Evolutionary conservation across 1,139 yeast genomes (phyloP).

Genomic region (Yamadazyma jaroonii): DNA sequence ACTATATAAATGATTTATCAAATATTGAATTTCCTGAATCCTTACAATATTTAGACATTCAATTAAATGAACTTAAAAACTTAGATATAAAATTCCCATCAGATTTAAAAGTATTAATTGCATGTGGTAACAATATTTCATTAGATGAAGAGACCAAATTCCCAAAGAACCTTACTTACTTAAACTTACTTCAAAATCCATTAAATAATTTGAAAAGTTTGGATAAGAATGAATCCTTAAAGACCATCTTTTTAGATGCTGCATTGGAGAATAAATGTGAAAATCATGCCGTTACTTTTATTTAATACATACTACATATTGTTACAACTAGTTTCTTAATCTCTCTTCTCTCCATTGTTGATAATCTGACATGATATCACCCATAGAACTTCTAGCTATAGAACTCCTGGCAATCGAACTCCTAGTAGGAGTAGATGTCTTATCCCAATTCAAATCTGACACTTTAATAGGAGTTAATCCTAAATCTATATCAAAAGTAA

Average conservation of each 20-base stretch:
- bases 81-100: constrained; percentile 13
- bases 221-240: constrained; percentile 12
- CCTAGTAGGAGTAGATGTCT: constrained; percentile 18
- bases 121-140: constrained; percentile 17
- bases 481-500: constrained; percentile 9
- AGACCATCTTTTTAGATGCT: constrained; percentile 16
- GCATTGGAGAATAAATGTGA: constrained; percentile 7
- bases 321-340: constrained; percentile 18
- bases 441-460: constrained; percentile 9
- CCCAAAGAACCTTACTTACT: constrained; percentile 14
- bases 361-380: constrained; percentile 38
- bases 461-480: constrained; percentile 24
- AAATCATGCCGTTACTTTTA: constrained; percentile 12
- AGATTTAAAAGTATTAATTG: constrained; percentile 14
- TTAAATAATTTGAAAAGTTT: constrained; percentile 14
- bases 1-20: constrained; percentile 12
- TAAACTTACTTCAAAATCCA: constrained; percentile 17
- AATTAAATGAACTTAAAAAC: constrained; percentile 14
- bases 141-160: constrained; percentile 14
- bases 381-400: constrained; percentile 19
- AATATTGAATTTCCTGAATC: constrained; percentile 13
- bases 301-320: constrained; percentile 7
- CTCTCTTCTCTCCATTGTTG: constrained; percentile 41
- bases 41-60: constrained; percentile 18
- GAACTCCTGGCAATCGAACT: constrained; percentile 9